phyloP scores from a whole-genome alignment of 169 alveolate genomes.

The Babesia gibsoni region DNA sequence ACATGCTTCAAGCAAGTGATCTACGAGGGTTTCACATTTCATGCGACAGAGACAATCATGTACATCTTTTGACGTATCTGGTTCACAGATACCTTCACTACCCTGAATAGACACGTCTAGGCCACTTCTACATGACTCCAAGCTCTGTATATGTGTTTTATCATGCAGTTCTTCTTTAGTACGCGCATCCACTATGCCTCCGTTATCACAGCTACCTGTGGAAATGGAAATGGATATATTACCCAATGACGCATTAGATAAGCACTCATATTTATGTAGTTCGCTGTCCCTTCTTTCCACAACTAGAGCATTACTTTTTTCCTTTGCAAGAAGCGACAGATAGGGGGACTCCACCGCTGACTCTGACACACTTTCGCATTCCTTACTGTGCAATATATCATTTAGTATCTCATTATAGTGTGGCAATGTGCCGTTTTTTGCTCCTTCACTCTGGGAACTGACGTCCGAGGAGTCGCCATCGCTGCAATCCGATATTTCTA shows the following conservation, averaged over 20 bases:
- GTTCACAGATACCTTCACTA: no score
- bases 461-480: slow-evolving; percentile 19
- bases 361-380: background rate
- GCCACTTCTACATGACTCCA: no score
- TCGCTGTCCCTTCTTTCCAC: no score
- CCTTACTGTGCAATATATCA: slow-evolving; percentile 3
- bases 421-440: background rate
- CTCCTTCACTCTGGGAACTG: slow-evolving; percentile 2
- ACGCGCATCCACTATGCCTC: no score
- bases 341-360: slow-evolving; percentile 1
- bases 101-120: no score
- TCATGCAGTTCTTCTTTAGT: no score
- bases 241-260: no score
- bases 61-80: no score
- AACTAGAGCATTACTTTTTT: background rate
- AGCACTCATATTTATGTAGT: no score
- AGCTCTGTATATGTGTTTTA: no score
- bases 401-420: slow-evolving; percentile 23
- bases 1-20: background rate
- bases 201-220: no score
- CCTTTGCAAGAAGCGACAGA: background rate
- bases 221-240: no score
- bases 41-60: background rate
- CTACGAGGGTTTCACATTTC: background rate
- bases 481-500: slow-evolving; percentile 52